Conservation (phyloP, 2,329 filamentous ascomycete species). For the Fusarium fujikuroi region DNA sequence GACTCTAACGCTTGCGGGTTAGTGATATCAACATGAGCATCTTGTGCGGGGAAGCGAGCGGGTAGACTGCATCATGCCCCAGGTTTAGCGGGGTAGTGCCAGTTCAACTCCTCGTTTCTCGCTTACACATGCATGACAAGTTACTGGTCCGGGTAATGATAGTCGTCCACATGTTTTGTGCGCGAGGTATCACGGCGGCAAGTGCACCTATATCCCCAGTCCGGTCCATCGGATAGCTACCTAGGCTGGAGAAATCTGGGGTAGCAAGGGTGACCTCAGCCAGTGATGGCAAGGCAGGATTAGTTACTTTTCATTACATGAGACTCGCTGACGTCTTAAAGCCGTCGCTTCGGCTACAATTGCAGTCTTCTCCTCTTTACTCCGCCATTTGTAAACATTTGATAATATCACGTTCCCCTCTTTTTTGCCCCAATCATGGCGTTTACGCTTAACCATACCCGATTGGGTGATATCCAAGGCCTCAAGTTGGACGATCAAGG, state of each 20-base stretch:
- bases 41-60: background rate
- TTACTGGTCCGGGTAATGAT: background rate
- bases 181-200: background rate
- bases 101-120: background rate
- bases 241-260: background rate
- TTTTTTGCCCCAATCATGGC: background rate
- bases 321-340: background rate
- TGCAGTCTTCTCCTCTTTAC: background rate
- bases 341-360: background rate
- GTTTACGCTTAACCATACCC: background rate
- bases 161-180: background rate
- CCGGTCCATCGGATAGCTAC: background rate
- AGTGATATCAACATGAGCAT: background rate
- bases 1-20: background rate
- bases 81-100: background rate
- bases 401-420: background rate
- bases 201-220: background rate
- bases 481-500: background rate
- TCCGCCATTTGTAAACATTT: background rate
- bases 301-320: background rate
- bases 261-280: background rate
- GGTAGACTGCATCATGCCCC: background rate
- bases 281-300: fast-evolving
- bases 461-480: background rate
- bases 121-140: background rate